A percentile compares a stretch with the other conserved stretches of the same genome.
Evolutionary conservation across 2,329 filamentous ascomycete genomes (phyloP).

Genomic region (Dothideomycetes sp.): DNA sequence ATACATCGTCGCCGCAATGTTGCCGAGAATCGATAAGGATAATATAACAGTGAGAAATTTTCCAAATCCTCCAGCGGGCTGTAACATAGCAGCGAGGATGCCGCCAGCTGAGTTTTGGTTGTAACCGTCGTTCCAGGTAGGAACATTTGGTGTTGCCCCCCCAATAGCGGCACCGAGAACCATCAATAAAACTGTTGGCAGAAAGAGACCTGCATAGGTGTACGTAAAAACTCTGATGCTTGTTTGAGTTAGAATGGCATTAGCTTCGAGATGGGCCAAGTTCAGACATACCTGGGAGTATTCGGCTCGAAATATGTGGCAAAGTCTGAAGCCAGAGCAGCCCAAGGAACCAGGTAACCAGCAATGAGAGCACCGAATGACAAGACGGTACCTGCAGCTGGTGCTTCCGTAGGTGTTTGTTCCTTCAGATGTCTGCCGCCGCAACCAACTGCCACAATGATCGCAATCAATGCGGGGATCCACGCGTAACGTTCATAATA

Average conservation of each 20-base stretch:
- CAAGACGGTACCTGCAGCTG: conserved; percentile 30
- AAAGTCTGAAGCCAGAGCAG: conserved; percentile 27
- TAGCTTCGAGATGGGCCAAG: too few relatives aligned
- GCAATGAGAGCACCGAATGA: conserved; percentile 50
- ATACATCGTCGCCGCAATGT: conserved; percentile 35
- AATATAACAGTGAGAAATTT: conserved; percentile 32
- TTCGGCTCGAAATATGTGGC: conserved; percentile 32
- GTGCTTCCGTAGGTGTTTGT: conserved; percentile 33
- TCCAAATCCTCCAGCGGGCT: conserved; percentile 30
- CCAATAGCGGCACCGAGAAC: conserved; percentile 32
- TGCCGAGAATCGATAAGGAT: conserved; percentile 30
- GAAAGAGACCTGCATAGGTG: conserved; percentile 25
- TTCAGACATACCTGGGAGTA: too few relatives aligned
- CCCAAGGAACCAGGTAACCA: conserved; percentile 49
- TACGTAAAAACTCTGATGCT: conserved; percentile 26
- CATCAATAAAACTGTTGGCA: conserved; percentile 24
- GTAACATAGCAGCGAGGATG: conserved; percentile 28
- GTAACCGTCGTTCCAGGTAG: conserved; percentile 22
- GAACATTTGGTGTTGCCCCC: conserved; percentile 20
- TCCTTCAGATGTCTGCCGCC: conserved; percentile 28
- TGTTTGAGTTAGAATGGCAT: too few relatives aligned
- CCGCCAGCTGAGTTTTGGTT: conserved; percentile 27
- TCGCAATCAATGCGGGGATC: conserved; percentile 30
- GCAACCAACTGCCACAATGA: conserved; percentile 29
- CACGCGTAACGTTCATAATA: conserved; percentile 32